Base-by-base conservation (phyloP, 495 filamentous ascomycete species). In the Tuber brumale region DNA sequence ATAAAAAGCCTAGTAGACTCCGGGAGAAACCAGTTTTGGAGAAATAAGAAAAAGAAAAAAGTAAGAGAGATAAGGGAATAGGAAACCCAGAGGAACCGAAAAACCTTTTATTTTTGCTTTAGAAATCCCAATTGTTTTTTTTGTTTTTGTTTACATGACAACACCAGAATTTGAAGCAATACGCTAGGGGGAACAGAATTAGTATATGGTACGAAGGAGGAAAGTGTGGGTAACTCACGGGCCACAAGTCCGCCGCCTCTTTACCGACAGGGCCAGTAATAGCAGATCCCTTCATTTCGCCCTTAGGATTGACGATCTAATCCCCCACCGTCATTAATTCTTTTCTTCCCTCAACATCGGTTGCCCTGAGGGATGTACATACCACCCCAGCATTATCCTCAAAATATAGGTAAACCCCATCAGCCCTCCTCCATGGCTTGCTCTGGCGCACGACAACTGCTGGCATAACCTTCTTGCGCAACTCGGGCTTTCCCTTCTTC, bases 401-500 rank as follows among this genome's bases (percentile, higher is more conserved):
- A 85, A 99, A 99, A 91, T 99, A 99, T 79, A 99, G 90, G 89
- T 93, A 99, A 83, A 97, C 91, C 86, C 96, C 95, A 84, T 99
- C 95, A 77, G 93, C 89, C 85, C 95, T 90, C 88, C 95, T 93
- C 95, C 95, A 99, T 81, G 95, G 95, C 91, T 99, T 99, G 87
- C 91, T 92, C 89, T 99, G 95, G 85, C 95, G 90, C 84, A 97
- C 94, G 83, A 99, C 93, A 83, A 99, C 95, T 81, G 94, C 95
- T 78, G 95, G 95, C 94, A 97, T 97, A 87, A 99, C 95, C 91
- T 99, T 99, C 92, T 99, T 99, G 85, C 95, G 89, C 83, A 99
- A 88, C 88, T 99, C 95, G 71, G 95, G 95, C 92, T 99, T 99
- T 85, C 95, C 94, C 93, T 99, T 99, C 92, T 99, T 98, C 87